Evolutionary conservation across 345 rosid species (phyloP).

Genomic region (Populus euphratica): DNA sequence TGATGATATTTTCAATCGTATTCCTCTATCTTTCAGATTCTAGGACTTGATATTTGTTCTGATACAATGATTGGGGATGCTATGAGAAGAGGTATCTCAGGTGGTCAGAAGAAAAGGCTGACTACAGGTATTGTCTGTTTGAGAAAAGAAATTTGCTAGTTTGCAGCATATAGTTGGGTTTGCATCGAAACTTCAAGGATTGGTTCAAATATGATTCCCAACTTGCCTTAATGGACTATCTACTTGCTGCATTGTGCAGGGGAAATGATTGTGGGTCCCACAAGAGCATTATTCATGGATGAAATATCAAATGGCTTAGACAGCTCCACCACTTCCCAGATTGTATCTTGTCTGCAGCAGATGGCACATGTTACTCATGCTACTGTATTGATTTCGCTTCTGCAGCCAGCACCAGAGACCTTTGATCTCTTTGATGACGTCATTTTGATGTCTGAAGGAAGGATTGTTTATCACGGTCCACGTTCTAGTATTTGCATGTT

Average conservation of each 20-base stretch:
- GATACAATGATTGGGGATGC: slow-evolving; percentile 38
- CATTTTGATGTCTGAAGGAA: slow-evolving; percentile 58
- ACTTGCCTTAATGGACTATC: not conserved
- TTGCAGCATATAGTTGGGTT: too few relatives aligned
- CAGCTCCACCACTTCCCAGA: slow-evolving; percentile 63
- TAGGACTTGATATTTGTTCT: slow-evolving; percentile 40
- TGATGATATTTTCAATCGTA: not conserved
- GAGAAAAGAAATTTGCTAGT: too few relatives aligned
- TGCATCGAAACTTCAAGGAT: too few relatives aligned
- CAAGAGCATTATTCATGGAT: slow-evolving; percentile 63
- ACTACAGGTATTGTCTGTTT: slow-evolving; percentile 26
- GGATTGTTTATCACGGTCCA: slow-evolving; percentile 57
- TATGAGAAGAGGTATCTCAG: slow-evolving; percentile 41
- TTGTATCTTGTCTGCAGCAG: slow-evolving; percentile 53
- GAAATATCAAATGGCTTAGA: slow-evolving; percentile 68
- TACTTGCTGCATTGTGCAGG: not conserved
- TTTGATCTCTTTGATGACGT: slow-evolving; percentile 62
- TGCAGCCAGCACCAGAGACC: slow-evolving; percentile 67
- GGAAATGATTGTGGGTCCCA: slow-evolving; percentile 70
- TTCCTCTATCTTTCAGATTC: slow-evolving; percentile 28
- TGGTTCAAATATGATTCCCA: too few relatives aligned
- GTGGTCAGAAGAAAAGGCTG: slow-evolving; percentile 43
- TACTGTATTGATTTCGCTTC: slow-evolving; percentile 55
- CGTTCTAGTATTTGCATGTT: slow-evolving; percentile 31
- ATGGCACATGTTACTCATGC: slow-evolving; percentile 54